phyloP scores from a whole-genome alignment of 169 alveolate genomes.

The Cyclospora cayetanensis region DNA sequence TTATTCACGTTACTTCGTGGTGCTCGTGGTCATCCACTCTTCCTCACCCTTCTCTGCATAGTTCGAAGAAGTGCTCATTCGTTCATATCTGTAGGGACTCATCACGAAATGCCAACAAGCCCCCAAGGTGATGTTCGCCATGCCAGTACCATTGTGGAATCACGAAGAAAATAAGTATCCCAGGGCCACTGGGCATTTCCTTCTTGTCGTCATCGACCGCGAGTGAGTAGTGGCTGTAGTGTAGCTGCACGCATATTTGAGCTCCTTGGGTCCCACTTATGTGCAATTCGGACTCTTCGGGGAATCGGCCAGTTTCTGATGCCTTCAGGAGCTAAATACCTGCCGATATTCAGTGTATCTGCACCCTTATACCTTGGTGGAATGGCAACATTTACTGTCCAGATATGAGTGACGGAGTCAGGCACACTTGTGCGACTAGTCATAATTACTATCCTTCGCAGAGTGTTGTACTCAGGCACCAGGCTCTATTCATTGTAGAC shows the following conservation, averaged over 20 bases:
- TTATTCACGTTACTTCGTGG: neutral
- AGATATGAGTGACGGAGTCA: neutral
- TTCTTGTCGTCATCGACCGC: slow-evolving; percentile 19
- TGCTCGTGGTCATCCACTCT: neutral
- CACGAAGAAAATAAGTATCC: neutral
- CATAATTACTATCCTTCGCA: neutral
- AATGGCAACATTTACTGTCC: neutral
- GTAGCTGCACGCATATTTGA: neutral
- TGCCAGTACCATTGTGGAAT: neutral
- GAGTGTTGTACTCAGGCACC: slow-evolving; percentile 11
- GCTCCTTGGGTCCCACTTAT: neutral
- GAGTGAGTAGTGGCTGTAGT: neutral
- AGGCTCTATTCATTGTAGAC: neutral
- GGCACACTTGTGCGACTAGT: neutral
- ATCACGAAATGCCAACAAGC: neutral
- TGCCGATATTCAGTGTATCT: too few relatives aligned
- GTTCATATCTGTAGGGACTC: neutral
- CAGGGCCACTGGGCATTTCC: neutral
- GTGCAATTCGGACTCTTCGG: neutral
- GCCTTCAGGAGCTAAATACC: neutral
- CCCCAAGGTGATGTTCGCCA: neutral
- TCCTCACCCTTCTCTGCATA: neutral
- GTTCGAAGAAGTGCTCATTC: neutral
- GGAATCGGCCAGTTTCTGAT: neutral
- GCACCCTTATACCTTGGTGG: neutral